Evolutionary conservation across 495 filamentous ascomycete genomes (phyloP), one percentile per base, ranked within the genome.

Genomic region (Niebla homalea): DNA sequence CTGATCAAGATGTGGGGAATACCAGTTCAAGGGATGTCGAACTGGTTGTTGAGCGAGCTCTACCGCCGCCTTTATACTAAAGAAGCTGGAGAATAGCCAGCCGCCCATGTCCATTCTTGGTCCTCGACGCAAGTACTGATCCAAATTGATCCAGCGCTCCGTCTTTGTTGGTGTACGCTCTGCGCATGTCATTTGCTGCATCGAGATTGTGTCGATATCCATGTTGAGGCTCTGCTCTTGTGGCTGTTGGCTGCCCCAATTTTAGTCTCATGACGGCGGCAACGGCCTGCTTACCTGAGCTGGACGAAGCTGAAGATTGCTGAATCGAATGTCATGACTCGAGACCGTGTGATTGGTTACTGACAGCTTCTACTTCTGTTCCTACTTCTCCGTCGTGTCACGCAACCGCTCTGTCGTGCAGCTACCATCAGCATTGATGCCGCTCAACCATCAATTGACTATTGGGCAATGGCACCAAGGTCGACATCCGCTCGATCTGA

Each of bases 261-360:
- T 48, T 36, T 15, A 16, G 16, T 8, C 20, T 12, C 21, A 21
- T 41, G 46, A 10, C 32, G 48, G 53, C 53, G 53, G 46, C 53
- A 55, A 55, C 40, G 48, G 53, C 43, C 54, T 46, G 54, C 45
- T 37, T 26, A 18, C 37, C 49, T 56, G 54, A 56, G 49, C 54
- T 56, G 36, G 49, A 38, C 49, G 54, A 49, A 19, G 36, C 32
- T 46, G 39, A 22, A 15, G 39, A 41, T 41, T 18, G 32, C 45
- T 40, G 20, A 12, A 51, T n/a, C 21, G 25, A 26, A 39, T 4
- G 18, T 20, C 5, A 35, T 6, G 29, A n/a, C 32, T 40, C 42
- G 23, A 38, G 1, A 26, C 25, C 32, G 19, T 35, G n/a, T 36
- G n/a, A 8, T 21, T 48, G 45, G 45, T 16, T 35, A 32, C 29